These are phyloP conservation scores for Peltaster fructicola DNA, from an alignment of 2,329 filamentous ascomycete genomes.

Conservation along the genomic window DNA sequence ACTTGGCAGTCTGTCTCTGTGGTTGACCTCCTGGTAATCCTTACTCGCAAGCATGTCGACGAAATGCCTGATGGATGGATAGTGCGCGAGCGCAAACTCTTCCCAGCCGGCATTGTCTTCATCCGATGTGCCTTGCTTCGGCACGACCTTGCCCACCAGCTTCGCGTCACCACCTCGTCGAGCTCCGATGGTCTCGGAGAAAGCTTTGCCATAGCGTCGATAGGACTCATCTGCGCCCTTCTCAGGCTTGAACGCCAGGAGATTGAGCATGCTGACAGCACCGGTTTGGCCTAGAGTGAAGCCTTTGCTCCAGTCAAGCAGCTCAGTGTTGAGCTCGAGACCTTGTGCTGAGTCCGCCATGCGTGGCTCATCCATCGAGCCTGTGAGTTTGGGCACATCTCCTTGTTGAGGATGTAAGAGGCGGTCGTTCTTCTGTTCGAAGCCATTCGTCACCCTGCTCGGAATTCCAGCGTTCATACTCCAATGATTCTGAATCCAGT, in stretches of 20 bases:
- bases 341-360: constrained; percentile 26
- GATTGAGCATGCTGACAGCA: constrained; percentile 43
- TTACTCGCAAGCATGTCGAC: constrained; percentile 40
- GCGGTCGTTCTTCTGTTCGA: constrained; percentile 20
- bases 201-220: constrained; percentile 39
- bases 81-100: constrained; percentile 47
- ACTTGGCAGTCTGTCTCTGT: constrained; percentile 30
- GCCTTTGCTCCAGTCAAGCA: constrained; percentile 32
- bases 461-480: constrained; percentile 26
- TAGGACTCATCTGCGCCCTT: constrained; percentile 34
- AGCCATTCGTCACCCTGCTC: constrained; percentile 21
- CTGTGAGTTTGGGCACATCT: constrained; percentile 21
- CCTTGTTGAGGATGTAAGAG: constrained; percentile 19
- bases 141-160: constrained; percentile 40
- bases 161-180: constrained; percentile 40
- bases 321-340: constrained; percentile 35
- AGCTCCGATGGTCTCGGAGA: constrained; percentile 31
- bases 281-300: constrained; percentile 18
- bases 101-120: constrained; percentile 31
- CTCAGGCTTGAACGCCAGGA: constrained; percentile 38
- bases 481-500: constrained; percentile 16
- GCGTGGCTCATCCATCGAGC: constrained; percentile 14
- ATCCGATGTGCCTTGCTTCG: constrained; percentile 13
- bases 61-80: constrained; percentile 44
- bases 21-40: constrained; percentile 43